Evolutionary conservation across 805 yeast genomes (phyloP).

Genomic region (Hanseniaspora taiwanica): DNA sequence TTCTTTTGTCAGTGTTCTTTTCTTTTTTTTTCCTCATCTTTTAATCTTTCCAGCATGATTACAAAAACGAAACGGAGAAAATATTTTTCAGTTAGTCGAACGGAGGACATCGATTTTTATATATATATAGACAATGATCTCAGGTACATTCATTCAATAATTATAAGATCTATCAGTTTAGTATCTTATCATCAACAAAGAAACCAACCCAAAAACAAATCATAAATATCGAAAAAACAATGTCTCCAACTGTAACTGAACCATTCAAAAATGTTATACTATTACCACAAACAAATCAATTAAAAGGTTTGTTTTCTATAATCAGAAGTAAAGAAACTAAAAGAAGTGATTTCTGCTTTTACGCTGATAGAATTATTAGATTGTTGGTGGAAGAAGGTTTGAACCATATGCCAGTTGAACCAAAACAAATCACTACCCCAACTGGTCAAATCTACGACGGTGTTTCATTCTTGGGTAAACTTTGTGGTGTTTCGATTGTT

Average conservation of each 20-base stretch:
- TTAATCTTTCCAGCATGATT: too few relatives aligned
- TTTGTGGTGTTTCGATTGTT: conserved; percentile 95
- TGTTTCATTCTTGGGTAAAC: conserved; percentile 73
- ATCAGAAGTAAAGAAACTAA: conserved; percentile 71
- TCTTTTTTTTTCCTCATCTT: too few relatives aligned
- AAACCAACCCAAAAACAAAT: neutral
- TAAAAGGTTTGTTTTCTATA: conserved; percentile 75
- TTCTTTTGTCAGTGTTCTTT: too few relatives aligned
- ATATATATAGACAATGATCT: too few relatives aligned
- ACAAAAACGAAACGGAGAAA: too few relatives aligned
- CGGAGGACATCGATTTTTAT: too few relatives aligned
- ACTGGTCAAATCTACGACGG: conserved; percentile 65
- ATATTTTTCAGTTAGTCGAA: too few relatives aligned
- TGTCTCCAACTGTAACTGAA: conserved; percentile 13
- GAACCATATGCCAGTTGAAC: conserved; percentile 82
- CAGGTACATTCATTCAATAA: too few relatives aligned
- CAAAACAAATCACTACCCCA: conserved; percentile 57
- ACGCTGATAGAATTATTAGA: conserved; percentile 89
- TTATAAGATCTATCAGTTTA: too few relatives aligned
- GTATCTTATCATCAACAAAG: too few relatives aligned
- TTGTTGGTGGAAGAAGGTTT: conserved; percentile 90
- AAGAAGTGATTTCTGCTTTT: conserved; percentile 89
- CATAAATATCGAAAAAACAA: neutral
- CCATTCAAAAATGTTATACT: conserved; percentile 41
- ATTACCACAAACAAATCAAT: conserved; percentile 81